phyloP scores from a whole-genome alignment of 2,329 filamentous ascomycete species.

The Fonsecaea multimorphosa region DNA sequence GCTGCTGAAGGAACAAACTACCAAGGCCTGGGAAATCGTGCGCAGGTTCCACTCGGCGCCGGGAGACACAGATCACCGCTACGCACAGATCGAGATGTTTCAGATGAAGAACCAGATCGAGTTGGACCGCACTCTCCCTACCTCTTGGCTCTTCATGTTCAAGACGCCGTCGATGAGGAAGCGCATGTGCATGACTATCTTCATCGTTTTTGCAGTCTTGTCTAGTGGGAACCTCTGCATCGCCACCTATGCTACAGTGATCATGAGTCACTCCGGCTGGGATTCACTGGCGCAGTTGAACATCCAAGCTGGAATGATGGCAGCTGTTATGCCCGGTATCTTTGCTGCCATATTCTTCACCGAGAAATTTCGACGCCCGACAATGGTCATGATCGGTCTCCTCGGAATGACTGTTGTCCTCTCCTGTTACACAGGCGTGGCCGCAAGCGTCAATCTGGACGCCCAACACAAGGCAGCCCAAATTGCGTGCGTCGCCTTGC shows the following conservation, averaged over 20 bases:
- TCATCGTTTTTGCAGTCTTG: not conserved
- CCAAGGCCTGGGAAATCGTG: constrained; percentile 2
- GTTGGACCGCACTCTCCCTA: not conserved
- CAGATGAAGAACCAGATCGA: not conserved
- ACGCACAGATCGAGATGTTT: not conserved
- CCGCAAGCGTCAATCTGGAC: not conserved
- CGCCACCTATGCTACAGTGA: not conserved
- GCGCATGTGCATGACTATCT: not conserved
- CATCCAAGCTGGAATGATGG: not conserved
- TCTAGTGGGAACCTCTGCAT: not conserved
- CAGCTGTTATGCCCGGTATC: not conserved
- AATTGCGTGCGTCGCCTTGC: not conserved
- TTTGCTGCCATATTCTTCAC: not conserved
- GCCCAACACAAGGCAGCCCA: not conserved
- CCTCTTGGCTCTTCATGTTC: not conserved
- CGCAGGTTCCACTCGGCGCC: not conserved
- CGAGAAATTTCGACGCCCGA: not conserved
- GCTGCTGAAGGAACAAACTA: not conserved
- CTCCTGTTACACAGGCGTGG: not conserved
- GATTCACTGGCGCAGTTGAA: not conserved
- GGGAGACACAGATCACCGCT: not conserved
- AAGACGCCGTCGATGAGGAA: not conserved
- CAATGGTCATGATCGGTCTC: not conserved
- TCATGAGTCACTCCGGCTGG: not conserved
- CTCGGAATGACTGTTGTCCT: not conserved